A percentile compares a stretch with the other conserved stretches of the same genome.
phyloP scores from a whole-genome alignment of 345 rosid genomes.

The Tarenaya hassleriana region DNA sequence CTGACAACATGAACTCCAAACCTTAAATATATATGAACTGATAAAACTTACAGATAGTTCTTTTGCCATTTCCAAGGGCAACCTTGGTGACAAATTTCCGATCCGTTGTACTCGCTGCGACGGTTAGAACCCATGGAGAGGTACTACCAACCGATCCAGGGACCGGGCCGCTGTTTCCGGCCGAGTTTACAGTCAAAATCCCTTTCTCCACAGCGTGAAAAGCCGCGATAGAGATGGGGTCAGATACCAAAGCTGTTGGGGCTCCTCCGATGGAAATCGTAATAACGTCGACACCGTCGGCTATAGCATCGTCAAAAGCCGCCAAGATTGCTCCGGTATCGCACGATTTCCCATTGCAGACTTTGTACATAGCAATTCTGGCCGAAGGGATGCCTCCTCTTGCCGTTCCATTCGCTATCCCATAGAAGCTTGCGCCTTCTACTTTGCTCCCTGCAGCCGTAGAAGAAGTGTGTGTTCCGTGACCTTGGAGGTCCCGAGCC shows the following conservation, averaged over 20 bases:
- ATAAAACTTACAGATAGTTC: slow-evolving; percentile 31
- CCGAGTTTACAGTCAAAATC: slow-evolving; percentile 37
- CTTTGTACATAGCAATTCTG: slow-evolving; percentile 42
- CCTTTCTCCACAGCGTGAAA: slow-evolving; percentile 52
- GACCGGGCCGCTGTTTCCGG: slow-evolving; percentile 26
- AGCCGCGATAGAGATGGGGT: slow-evolving; percentile 34
- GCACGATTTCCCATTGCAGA: slow-evolving; percentile 9
- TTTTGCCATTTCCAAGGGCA: slow-evolving; percentile 36
- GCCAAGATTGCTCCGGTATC: slow-evolving; percentile 9
- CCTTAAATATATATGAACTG: no score
- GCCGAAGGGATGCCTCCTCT: slow-evolving; percentile 51
- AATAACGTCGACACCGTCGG: slow-evolving; percentile 52
- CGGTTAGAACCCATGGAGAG: slow-evolving; percentile 46
- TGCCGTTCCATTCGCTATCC: slow-evolving; percentile 38
- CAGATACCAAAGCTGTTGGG: accelerated
- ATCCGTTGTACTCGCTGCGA: slow-evolving; percentile 46
- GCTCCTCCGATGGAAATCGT: slow-evolving; percentile 19
- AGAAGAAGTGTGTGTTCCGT: slow-evolving; percentile 54
- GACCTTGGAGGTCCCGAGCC: slow-evolving; percentile 30
- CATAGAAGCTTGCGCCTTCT: slow-evolving; percentile 26
- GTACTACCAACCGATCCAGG: background rate
- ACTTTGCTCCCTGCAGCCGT: slow-evolving; percentile 44
- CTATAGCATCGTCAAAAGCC: slow-evolving; percentile 61
- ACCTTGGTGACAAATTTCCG: slow-evolving; percentile 29
- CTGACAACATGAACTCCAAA: no score